Base-by-base conservation (phyloP, 176 grass and related monocot species). In the Rhynchospora breviuscula region DNA sequence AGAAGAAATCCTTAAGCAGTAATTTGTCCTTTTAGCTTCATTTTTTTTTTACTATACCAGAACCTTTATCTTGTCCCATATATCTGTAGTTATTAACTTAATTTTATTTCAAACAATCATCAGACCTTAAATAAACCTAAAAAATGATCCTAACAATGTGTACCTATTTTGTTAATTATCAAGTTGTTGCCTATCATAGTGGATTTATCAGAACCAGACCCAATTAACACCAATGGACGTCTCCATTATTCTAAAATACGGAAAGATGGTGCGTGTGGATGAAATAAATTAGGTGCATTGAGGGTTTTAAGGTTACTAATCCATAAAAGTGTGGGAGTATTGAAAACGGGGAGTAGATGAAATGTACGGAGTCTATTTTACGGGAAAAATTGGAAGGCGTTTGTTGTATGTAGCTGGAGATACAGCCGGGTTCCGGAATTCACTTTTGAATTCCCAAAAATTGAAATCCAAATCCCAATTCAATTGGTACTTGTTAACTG, bases 311-410 rank as follows among this genome's bases (percentile, higher is more conserved):
- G 10, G 46, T 51, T 75, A 75, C 21, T 75, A 67, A 82, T 47
- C 31, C 3, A n/a, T 31, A 22, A 47, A 48, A 79, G 67, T 70
- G 59, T 8, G 58, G 22, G 51, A 29, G 51, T 43, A 54, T 54
- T 40, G 54, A 13, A 62, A 84, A 82, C 40, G 62, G 56, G 67
- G 67, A 79, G 57, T 51, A 14, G 68, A 82, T 86, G 29, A 22
- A 63, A 79, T 92, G 90, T 78, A 90, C 22, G 63, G 61, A 79
- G 75, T 11, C 83, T 65, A 19, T 33, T 88, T 88, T 40, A 75
- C 4, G 83, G 83, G 31, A 47, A 49, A 31, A 44, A 3, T 57
- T 49, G 62, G 12, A 26, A 46, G 58, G 10, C 25, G 45, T 10
- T 51, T 25, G 69, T 8, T 74, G 45, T 74, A 74, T 74, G n/a